Evolutionary conservation across 495 filamentous ascomycete species (phyloP).

Genomic region (Talaromyces adpressus): DNA sequence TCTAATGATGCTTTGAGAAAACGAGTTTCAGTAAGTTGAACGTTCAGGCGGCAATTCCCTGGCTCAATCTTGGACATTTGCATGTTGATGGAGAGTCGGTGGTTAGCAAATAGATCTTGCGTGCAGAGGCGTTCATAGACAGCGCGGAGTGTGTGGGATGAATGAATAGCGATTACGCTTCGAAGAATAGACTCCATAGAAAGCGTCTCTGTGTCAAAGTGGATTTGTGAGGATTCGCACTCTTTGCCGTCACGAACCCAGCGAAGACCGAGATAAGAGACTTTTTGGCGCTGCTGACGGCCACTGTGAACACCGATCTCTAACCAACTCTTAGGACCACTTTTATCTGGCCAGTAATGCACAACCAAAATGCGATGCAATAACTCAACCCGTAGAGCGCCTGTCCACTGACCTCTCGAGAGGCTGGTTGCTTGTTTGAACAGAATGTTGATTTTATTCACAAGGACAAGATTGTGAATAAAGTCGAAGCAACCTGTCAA

Average conservation of each 20-base stretch:
- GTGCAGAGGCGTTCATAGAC: slow-evolving; percentile 50
- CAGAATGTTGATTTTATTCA: slow-evolving; percentile 77
- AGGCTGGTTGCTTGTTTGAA: slow-evolving; percentile 68
- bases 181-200: slow-evolving; percentile 68
- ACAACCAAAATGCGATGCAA: slow-evolving; percentile 73
- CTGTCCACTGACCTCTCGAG: slow-evolving; percentile 61
- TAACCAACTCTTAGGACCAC: slow-evolving; percentile 75
- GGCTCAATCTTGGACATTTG: slow-evolving; percentile 52
- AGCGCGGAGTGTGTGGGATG: slow-evolving; percentile 53
- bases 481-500: slow-evolving; percentile 73
- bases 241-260: slow-evolving; percentile 83
- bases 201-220: slow-evolving; percentile 57
- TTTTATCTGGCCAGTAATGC: slow-evolving; percentile 77
- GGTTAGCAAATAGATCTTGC: slow-evolving; percentile 49
- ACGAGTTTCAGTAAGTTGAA: slow-evolving; percentile 57
- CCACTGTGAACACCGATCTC: slow-evolving; percentile 74
- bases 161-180: slow-evolving; percentile 68
- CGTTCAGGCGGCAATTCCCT: slow-evolving; percentile 54
- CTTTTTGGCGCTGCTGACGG: slow-evolving; percentile 31
- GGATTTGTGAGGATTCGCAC: slow-evolving; percentile 55
- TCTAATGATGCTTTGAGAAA: slow-evolving; percentile 59
- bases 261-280: slow-evolving; percentile 56
- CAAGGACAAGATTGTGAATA: slow-evolving; percentile 77
- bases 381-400: slow-evolving; percentile 63
- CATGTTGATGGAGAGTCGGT: slow-evolving; percentile 46